A percentile compares a stretch with the other conserved stretches of the same genome.
phyloP scores from a whole-genome alignment of 805 yeast genomes.

The Brettanomyces sp. region DNA sequence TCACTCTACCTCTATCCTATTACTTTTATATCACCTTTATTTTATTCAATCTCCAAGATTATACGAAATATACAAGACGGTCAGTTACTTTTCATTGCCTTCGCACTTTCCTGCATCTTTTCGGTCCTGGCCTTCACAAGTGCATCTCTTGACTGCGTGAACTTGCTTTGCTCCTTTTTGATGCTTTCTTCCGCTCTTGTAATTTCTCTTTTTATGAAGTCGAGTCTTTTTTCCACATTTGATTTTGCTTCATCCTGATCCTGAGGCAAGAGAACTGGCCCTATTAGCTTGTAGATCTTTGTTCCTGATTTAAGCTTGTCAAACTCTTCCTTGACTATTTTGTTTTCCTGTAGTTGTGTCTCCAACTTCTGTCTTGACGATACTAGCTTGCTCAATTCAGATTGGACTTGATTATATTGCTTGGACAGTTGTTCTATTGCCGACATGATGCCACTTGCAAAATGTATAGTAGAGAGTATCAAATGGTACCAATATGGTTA shows the following conservation, averaged over 20 bases:
- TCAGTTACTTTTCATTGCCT: neutral
- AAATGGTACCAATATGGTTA: no score
- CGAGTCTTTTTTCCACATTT: slow-evolving; percentile 84
- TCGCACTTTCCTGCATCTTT: neutral
- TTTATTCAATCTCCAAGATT: neutral
- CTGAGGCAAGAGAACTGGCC: slow-evolving; percentile 88
- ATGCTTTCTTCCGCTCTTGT: slow-evolving; percentile 66
- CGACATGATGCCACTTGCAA: slow-evolving; percentile 1
- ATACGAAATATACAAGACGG: neutral
- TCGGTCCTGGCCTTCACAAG: slow-evolving; percentile 3
- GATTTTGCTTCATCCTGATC: slow-evolving; percentile 71
- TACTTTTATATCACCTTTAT: neutral
- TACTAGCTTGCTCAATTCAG: slow-evolving; percentile 37
- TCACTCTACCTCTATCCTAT: neutral
- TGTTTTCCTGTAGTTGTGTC: slow-evolving; percentile 89
- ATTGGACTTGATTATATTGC: slow-evolving; percentile 19
- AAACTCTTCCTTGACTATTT: slow-evolving; percentile 80
- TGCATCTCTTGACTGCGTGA: slow-evolving; percentile 47
- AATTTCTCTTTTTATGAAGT: slow-evolving; percentile 76
- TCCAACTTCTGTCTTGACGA: slow-evolving; percentile 79
- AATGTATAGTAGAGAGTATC: neutral
- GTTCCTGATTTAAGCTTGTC: slow-evolving; percentile 47
- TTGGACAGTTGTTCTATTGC: slow-evolving; percentile 17
- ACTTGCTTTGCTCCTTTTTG: slow-evolving; percentile 38
- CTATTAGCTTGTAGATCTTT: slow-evolving; percentile 80